Conservation (phyloP, 2,329 filamentous ascomycete genomes). For the Sporothrix variecibatus region DNA sequence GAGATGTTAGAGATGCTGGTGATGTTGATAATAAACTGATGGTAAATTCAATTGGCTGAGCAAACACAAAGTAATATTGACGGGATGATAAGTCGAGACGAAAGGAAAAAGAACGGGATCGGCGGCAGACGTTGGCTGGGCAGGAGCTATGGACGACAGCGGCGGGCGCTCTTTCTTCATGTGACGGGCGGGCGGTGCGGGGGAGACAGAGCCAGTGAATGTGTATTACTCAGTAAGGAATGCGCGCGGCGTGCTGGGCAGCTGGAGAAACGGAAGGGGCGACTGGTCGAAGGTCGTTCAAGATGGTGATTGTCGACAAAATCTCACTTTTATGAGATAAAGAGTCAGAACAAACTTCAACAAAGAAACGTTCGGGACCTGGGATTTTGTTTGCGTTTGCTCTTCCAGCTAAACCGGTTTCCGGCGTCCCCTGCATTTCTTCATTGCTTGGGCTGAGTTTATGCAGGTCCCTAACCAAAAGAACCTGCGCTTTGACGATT, state of each 20-base stretch:
- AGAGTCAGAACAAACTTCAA: not conserved
- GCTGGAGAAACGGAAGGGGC: not conserved
- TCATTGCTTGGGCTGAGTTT: conserved; percentile 10
- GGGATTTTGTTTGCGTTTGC: not conserved
- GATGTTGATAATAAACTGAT: not conserved
- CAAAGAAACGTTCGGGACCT: not conserved
- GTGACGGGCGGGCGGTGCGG: conserved; percentile 7
- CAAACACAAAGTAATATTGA: not conserved
- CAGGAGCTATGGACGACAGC: not conserved
- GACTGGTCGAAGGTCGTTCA: not conserved
- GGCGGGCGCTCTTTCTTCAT: conserved; percentile 2
- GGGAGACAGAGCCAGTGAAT: not conserved
- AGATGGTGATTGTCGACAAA: not conserved
- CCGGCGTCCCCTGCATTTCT: not conserved
- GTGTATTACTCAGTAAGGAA: not conserved
- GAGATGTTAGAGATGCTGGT: not conserved
- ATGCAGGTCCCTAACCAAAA: conserved; percentile 15
- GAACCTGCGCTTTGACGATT: conserved; percentile 12
- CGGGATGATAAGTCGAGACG: not conserved
- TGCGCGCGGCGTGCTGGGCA: not conserved
- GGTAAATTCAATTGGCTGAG: not conserved
- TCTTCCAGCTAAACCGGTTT: not conserved
- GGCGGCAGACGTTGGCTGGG: not conserved
- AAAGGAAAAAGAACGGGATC: not conserved
- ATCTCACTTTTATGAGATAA: not conserved